A percentile compares a stretch with the other conserved stretches of the same genome.
phyloP scores from a whole-genome alignment of 495 filamentous ascomycete species.

The Aspergillus steynii region DNA sequence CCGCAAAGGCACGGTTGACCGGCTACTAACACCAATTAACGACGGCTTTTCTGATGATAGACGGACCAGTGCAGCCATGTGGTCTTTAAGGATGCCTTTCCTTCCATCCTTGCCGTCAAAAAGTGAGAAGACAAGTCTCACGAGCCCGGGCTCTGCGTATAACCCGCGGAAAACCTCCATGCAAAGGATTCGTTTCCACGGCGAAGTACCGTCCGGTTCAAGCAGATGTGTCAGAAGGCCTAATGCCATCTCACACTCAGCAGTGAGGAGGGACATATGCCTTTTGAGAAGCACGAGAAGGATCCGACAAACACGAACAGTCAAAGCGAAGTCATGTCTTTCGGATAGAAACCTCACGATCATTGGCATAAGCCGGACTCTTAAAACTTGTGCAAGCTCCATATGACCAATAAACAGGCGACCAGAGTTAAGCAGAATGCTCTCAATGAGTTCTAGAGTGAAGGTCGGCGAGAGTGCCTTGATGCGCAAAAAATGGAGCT shows the following conservation, averaged over 20 bases:
- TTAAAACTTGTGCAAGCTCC: constrained; percentile 78
- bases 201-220: constrained; percentile 72
- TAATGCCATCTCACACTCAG: constrained; percentile 83
- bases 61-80: constrained; percentile 81
- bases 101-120: constrained; percentile 74
- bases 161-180: constrained; percentile 89
- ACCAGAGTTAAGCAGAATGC: constrained; percentile 80
- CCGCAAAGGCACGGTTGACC: constrained; percentile 72
- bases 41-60: constrained; percentile 86
- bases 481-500: constrained; percentile 74
- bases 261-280: constrained; percentile 69
- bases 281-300: constrained; percentile 75
- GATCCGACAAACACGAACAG: constrained; percentile 78
- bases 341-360: constrained; percentile 77
- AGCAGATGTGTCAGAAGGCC: constrained; percentile 84
- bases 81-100: constrained; percentile 74
- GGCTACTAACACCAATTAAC: constrained; percentile 81
- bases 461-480: constrained; percentile 76
- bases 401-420: constrained; percentile 73
- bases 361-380: constrained; percentile 80
- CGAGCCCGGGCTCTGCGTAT: constrained; percentile 73
- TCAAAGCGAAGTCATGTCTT: constrained; percentile 75
- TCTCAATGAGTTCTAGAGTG: constrained; percentile 88
- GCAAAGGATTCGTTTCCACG: constrained; percentile 85
- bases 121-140: constrained; percentile 76